These are phyloP conservation scores for baker's yeast (Saccharomyces cerevisiae) DNA, from an alignment of 805 yeast genomes.

Conservation along the genomic window DNA sequence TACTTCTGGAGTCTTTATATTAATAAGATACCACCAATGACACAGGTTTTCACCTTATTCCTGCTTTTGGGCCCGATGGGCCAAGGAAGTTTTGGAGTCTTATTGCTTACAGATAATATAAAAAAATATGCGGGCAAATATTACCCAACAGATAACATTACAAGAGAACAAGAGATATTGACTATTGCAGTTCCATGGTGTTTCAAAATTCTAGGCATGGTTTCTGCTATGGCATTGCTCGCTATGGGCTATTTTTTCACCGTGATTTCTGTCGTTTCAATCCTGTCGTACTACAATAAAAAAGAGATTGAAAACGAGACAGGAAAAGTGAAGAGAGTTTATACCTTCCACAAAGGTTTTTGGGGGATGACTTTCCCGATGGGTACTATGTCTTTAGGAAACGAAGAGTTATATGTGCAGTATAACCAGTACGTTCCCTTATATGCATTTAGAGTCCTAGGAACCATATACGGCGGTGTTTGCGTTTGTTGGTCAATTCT, in stretches of 20 bases:
- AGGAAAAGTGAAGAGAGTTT: conserved; percentile 20
- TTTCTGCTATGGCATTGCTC: conserved; percentile 38
- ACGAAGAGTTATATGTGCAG: conserved; percentile 40
- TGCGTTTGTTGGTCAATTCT: conserved; percentile 39
- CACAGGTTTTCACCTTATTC: conserved; percentile 54
- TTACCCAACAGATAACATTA: conserved; percentile 6
- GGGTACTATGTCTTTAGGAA: conserved; percentile 69
- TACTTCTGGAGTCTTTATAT: conserved; percentile 53
- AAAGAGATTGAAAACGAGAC: conserved; percentile 17
- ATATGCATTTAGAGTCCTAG: conserved; percentile 51
- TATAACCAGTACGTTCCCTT: conserved; percentile 35
- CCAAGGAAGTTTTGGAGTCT: conserved; percentile 69
- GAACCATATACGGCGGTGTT: conserved; percentile 50
- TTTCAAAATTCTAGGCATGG: conserved; percentile 31
- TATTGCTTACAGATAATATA: conserved; percentile 43
- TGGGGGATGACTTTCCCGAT: conserved; percentile 90
- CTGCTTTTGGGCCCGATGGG: conserved; percentile 80
- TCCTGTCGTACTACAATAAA: conserved; percentile 11
- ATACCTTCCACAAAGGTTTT: conserved; percentile 44
- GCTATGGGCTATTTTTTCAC: conserved; percentile 56
- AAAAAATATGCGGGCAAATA: conserved; percentile 17
- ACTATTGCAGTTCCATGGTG: conserved; percentile 23
- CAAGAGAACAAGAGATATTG: conserved; percentile 10
- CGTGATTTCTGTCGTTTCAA: conserved; percentile 33
- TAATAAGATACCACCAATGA: conserved; percentile 50